Percentiles rank a stretch among this genome's conserved stretches.
Conservation (phyloP, 148 eudicot genomes). For the Dysphania ambrosioides region DNA sequence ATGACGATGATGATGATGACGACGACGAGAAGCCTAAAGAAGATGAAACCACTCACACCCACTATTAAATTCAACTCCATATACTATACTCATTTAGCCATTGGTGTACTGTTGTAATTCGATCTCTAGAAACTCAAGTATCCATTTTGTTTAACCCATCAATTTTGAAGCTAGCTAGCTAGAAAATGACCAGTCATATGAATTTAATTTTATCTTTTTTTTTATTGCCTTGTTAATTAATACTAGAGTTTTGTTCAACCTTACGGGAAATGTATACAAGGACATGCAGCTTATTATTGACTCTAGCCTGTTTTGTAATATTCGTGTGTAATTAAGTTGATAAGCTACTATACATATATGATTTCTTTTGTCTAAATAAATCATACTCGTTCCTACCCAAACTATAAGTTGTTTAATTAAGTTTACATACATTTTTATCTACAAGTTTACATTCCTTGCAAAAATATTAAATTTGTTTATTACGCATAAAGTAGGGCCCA, state of each 20-base stretch:
- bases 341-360: too few relatives aligned
- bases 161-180: slow-evolving; percentile 6
- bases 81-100: too few relatives aligned
- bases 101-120: too few relatives aligned
- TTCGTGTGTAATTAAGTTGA: not conserved
- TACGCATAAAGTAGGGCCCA: too few relatives aligned
- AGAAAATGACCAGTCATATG: slow-evolving; percentile 5
- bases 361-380: not conserved
- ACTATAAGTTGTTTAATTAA: too few relatives aligned
- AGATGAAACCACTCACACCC: slow-evolving; percentile 8
- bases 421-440: too few relatives aligned
- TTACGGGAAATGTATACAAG: slow-evolving; percentile 14
- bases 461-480: too few relatives aligned
- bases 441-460: too few relatives aligned
- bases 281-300: not conserved
- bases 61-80: too few relatives aligned
- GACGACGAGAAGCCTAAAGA: slow-evolving; percentile 23
- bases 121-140: too few relatives aligned
- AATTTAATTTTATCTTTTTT: not conserved
- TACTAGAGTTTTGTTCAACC: not conserved
- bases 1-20: not conserved
- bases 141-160: not conserved
- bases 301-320: slow-evolving; percentile 1
- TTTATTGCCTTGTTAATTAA: not conserved
- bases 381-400: too few relatives aligned